Conservation (phyloP, 805 yeast species). For the Helenozyma rhizophorensis region DNA sequence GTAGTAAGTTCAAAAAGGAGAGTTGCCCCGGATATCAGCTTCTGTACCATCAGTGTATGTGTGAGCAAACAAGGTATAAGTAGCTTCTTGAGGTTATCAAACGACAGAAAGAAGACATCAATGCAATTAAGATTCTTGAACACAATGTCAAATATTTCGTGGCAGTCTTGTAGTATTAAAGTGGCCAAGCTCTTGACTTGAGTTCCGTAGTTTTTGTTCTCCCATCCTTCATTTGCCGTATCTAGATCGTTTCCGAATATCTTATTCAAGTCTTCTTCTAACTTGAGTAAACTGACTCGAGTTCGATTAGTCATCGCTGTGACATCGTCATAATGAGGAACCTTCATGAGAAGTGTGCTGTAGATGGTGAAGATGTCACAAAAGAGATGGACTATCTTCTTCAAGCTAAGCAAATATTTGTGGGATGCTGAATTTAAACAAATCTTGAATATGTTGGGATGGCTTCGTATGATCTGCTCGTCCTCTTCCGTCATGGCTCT, state of each 20-base stretch:
- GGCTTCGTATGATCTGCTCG: slow-evolving; percentile 22
- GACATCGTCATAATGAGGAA: slow-evolving; percentile 39
- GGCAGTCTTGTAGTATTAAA: slow-evolving; percentile 9
- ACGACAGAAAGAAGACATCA: slow-evolving; percentile 34
- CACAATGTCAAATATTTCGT: slow-evolving; percentile 13
- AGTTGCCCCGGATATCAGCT: slow-evolving; percentile 22
- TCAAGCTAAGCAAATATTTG: slow-evolving; percentile 23
- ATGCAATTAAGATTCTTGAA: slow-evolving; percentile 29
- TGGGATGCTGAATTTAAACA: slow-evolving; percentile 31
- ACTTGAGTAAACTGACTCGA: slow-evolving; percentile 15
- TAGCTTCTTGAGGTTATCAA: slow-evolving; percentile 35
- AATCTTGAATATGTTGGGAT: slow-evolving; percentile 26
- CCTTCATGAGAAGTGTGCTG: slow-evolving; percentile 33
- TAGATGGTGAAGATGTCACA: slow-evolving; percentile 37
- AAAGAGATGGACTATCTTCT: slow-evolving; percentile 32
- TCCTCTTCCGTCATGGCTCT: slow-evolving; percentile 19
- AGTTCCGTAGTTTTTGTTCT: slow-evolving; percentile 21
- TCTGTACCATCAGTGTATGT: slow-evolving; percentile 27
- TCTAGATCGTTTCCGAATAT: slow-evolving; percentile 19
- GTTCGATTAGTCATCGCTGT: slow-evolving; percentile 27
- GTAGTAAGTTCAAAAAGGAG: slow-evolving; percentile 28
- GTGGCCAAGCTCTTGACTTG: slow-evolving; percentile 18
- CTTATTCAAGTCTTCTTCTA: slow-evolving; percentile 30
- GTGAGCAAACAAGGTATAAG: slow-evolving; percentile 31
- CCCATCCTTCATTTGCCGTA: slow-evolving; percentile 20